Evolutionary conservation across 768 basidiomycete genomes (phyloP).

Genomic region (Auricularia sp.): DNA sequence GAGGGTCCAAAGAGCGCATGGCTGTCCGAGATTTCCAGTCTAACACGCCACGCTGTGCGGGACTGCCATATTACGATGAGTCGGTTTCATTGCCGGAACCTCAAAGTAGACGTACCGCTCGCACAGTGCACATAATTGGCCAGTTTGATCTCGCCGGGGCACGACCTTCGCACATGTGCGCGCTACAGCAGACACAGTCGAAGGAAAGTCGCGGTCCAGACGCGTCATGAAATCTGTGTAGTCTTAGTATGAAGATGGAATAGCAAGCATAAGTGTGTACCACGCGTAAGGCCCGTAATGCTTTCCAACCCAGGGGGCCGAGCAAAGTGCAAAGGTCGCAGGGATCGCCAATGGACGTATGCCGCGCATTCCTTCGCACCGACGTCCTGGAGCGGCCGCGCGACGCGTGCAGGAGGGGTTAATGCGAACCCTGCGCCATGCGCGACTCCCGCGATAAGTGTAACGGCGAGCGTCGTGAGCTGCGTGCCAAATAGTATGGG

Average conservation of each 20-base stretch:
- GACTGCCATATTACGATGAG: conserved; percentile 28
- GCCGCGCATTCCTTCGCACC: conserved; percentile 70
- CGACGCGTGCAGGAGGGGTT: conserved; percentile 32
- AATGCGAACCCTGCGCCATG: conserved; percentile 70
- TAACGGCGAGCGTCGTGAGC: conserved; percentile 66
- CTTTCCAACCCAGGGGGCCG: conserved; percentile 35
- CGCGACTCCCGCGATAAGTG: conserved; percentile 60
- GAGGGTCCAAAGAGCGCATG: conserved; percentile 41
- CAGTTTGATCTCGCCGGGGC: conserved; percentile 42
- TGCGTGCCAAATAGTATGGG: conserved; percentile 71
- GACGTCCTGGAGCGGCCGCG: conserved; percentile 62
- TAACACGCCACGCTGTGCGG: conserved; percentile 51
- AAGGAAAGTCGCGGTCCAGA: conserved; percentile 73
- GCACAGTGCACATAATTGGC: conserved; percentile 48
- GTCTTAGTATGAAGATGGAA: background rate
- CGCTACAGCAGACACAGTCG: conserved; percentile 75
- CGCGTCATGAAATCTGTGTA: conserved; percentile 65
- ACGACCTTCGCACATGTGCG: conserved; percentile 71
- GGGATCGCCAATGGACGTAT: conserved; percentile 64
- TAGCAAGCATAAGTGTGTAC: conserved; percentile 24
- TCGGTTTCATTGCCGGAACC: background rate
- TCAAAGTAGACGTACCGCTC: conserved; percentile 37
- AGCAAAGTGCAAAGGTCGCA: conserved; percentile 43
- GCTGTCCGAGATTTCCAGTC: conserved; percentile 70
- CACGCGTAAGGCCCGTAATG: conserved; percentile 59